phyloP scores from a whole-genome alignment of 176 grass and related monocot species.

The Oropetium thomaeum region DNA sequence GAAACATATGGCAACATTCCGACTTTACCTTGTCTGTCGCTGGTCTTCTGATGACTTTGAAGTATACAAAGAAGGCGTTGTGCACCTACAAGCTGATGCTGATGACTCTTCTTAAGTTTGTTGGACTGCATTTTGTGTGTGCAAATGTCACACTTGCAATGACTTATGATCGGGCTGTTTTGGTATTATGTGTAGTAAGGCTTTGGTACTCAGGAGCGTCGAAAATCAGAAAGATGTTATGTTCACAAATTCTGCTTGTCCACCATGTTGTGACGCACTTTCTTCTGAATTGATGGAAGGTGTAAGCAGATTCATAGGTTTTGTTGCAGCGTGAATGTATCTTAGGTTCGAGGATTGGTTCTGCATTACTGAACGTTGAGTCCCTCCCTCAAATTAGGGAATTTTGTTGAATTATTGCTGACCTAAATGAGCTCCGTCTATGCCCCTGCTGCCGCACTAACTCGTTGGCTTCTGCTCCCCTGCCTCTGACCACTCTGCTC shows the following conservation, averaged over 20 bases:
- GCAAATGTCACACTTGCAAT: not conserved
- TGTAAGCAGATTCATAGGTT: constrained; percentile 1
- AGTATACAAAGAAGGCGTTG: constrained; percentile 68
- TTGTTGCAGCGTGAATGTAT: too few species aligned
- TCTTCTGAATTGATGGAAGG: not conserved
- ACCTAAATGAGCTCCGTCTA: too few species aligned
- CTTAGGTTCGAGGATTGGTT: too few species aligned
- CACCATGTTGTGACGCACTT: not conserved
- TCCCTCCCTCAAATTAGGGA: too few species aligned
- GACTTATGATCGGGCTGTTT: constrained; percentile 20
- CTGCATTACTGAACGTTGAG: too few species aligned
- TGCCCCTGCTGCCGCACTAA: too few species aligned
- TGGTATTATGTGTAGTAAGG: not conserved
- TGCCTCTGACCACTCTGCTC: too few species aligned
- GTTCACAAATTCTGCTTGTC: not conserved
- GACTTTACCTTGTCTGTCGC: constrained; percentile 66
- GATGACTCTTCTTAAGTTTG: constrained; percentile 53
- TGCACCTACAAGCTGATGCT: constrained; percentile 34
- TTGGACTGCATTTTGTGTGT: not conserved
- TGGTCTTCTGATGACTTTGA: constrained; percentile 81
- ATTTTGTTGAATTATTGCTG: too few species aligned
- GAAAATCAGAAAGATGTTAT: constrained; percentile 7
- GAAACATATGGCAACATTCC: constrained; percentile 82
- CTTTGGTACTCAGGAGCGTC: not conserved
- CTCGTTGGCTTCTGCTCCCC: too few species aligned